Percentiles rank a stretch among this genome's conserved stretches.
Conservation (phyloP, 352 stramenopile genomes). For the Pythium volutum region DNA sequence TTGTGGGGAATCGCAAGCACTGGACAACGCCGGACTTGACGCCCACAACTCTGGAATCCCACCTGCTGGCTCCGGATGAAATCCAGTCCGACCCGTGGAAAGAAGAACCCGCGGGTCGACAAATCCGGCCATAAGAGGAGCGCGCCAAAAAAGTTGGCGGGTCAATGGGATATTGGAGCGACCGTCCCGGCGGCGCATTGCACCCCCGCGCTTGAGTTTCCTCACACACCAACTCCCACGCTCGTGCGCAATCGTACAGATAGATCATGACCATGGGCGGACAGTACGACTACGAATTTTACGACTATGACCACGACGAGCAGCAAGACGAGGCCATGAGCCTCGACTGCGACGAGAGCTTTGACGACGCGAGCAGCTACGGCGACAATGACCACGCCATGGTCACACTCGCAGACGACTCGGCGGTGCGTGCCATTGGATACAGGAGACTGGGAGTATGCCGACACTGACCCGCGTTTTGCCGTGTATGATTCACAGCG, state of each 20-base stretch:
- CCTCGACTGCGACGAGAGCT: conserved; percentile 80
- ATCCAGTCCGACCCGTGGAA: conserved; percentile 14
- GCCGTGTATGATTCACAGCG: conserved; percentile 28
- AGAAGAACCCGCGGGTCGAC: conserved; percentile 22
- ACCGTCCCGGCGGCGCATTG: not conserved
- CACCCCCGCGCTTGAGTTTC: not conserved
- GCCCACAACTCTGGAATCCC: not conserved
- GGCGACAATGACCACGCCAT: conserved; percentile 34
- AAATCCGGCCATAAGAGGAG: conserved; percentile 24
- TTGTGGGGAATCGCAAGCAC: not conserved
- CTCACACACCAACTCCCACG: conserved; percentile 1
- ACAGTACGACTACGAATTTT: conserved; percentile 50
- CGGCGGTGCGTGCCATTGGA: conserved; percentile 22
- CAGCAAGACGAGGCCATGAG: conserved; percentile 23
- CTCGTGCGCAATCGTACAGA: not conserved
- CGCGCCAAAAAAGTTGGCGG: conserved; percentile 28
- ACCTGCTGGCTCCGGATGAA: not conserved
- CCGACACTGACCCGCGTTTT: not conserved
- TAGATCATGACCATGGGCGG: conserved; percentile 11
- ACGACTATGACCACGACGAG: conserved; percentile 29
- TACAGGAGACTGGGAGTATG: not conserved
- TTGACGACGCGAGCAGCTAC: conserved; percentile 57
- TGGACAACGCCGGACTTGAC: conserved; percentile 15
- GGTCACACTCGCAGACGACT: conserved; percentile 28
- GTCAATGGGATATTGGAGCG: conserved; percentile 7